Evolutionary conservation across 2,329 filamentous ascomycete genomes (phyloP), one percentile per base, ranked within the genome.

Genomic region (Exophiala phaeomuriformis): DNA sequence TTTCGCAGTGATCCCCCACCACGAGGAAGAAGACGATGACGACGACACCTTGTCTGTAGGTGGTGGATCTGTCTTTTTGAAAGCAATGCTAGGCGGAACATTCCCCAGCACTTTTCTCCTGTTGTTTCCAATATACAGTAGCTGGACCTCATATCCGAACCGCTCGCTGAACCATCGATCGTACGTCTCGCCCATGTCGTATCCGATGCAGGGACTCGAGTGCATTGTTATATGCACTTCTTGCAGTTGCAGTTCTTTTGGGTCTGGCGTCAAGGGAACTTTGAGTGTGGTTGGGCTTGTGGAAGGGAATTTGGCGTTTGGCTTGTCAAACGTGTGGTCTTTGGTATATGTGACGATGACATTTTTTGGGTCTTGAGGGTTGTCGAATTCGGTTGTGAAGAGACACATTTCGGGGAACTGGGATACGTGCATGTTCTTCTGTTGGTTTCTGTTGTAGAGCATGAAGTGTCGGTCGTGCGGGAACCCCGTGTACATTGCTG

Each of bases 401-500:
- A 88, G 76, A 9, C 77, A 75, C 70, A 85, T 83, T 52, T 79
- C 73, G 0, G 82, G 77, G 52, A 79, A 76, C 30, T 71, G 56
- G 1, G 76, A 68, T 32, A 88, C 71, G 64, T 85, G 81, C 67
- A 89, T 77, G 63, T 83, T 82, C 56, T 72, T 68, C n/a, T 62
- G 61, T 4, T 62, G 55, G 19, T 72, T 64, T 58, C 79, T 71
- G 61, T 78, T 78, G 57, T 81, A 76, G 3, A 89, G 76, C 80
- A 89, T 86, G 69, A 87, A 89, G 33, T 75, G 75, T 6, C 86
- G 79, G 70, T 90, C 86, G 65, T 85, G 72, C 39, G 73, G 71
- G 61, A 88, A 74, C 9, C 85, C 85, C 58, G 81, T 77, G n/a
- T 75, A 72, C 3, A 77, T 79, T 44, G 88, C 68, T n/a, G 69